phyloP scores from a whole-genome alignment of 2,329 filamentous ascomycete genomes.

The Nemania bipapillata region DNA sequence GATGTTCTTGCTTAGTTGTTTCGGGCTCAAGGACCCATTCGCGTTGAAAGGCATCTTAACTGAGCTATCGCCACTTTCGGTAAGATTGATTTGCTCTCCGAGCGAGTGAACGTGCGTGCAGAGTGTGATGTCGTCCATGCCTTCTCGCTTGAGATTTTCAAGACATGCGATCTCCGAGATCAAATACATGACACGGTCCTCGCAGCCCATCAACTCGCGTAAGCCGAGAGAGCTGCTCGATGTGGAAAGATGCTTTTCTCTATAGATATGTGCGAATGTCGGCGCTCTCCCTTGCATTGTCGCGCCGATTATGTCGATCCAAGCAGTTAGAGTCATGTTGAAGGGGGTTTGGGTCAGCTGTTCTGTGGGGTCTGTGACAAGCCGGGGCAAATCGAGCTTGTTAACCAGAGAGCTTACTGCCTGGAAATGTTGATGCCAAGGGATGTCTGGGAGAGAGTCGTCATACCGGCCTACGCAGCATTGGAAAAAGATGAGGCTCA shows the following conservation, averaged over 20 bases:
- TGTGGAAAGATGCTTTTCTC: constrained; percentile 85
- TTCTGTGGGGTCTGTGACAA: constrained; percentile 70
- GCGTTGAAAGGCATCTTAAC: constrained; percentile 71
- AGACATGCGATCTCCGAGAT: constrained; percentile 98
- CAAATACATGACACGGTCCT: constrained; percentile 96
- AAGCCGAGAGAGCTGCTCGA: constrained; percentile 74
- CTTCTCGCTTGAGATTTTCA: constrained; percentile 83
- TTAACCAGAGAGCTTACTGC: constrained; percentile 85
- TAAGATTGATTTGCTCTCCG: constrained; percentile 84
- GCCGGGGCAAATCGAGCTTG: constrained; percentile 80
- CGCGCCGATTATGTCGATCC: constrained; percentile 96
- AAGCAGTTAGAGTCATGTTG: constrained; percentile 92
- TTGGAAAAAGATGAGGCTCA: constrained; percentile 97
- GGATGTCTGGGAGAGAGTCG: constrained; percentile 87
- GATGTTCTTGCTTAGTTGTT: constrained; percentile 87
- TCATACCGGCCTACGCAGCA: constrained; percentile 88
- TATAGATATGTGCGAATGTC: constrained; percentile 92
- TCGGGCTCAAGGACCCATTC: constrained; percentile 80
- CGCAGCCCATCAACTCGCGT: constrained; percentile 94
- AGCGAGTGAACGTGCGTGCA: constrained; percentile 91
- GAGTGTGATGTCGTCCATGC: constrained; percentile 85
- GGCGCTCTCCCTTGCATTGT: constrained; percentile 90
- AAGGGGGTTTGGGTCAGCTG: constrained; percentile 77
- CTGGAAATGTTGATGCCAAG: constrained; percentile 97
- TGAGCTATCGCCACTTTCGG: constrained; percentile 71